phyloP scores from a whole-genome alignment of 2,329 filamentous ascomycete species.

The Cercospora sesami region DNA sequence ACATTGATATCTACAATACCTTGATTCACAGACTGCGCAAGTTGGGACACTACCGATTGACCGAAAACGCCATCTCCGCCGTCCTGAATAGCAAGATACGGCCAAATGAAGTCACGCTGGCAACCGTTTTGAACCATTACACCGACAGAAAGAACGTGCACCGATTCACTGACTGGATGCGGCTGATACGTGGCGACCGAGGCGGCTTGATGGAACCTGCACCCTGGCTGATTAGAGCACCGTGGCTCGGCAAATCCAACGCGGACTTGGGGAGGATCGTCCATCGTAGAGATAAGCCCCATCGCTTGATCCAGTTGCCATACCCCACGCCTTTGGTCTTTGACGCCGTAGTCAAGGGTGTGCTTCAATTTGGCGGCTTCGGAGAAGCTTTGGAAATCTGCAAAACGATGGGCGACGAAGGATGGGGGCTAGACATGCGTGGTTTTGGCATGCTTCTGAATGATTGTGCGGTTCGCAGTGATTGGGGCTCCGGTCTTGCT shows the following conservation, averaged over 20 bases:
- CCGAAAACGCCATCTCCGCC: slow-evolving; percentile 36
- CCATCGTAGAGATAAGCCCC: slow-evolving; percentile 18
- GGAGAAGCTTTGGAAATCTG: slow-evolving; percentile 46
- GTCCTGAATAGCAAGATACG: slow-evolving; percentile 42
- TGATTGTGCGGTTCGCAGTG: slow-evolving; percentile 43
- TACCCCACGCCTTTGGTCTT: slow-evolving; percentile 49
- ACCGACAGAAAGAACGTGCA: slow-evolving; percentile 35
- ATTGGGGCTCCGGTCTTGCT: slow-evolving; percentile 42
- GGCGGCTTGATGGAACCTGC: slow-evolving; percentile 42
- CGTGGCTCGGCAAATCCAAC: slow-evolving; percentile 19
- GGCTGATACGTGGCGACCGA: slow-evolving; percentile 44
- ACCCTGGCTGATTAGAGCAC: slow-evolving; percentile 1
- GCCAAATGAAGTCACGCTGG: slow-evolving; percentile 49
- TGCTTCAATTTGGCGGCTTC: slow-evolving; percentile 49
- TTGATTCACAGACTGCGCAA: slow-evolving; percentile 65
- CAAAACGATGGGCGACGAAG: slow-evolving; percentile 45
- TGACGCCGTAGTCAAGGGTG: slow-evolving; percentile 44
- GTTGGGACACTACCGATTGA: slow-evolving; percentile 29
- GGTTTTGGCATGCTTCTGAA: slow-evolving; percentile 44
- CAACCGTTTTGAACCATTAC: slow-evolving; percentile 45
- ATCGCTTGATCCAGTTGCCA: slow-evolving; percentile 46
- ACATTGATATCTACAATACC: slow-evolving; percentile 69
- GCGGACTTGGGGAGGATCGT: slow-evolving; percentile 35
- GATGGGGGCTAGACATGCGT: slow-evolving; percentile 48
- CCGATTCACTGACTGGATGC: slow-evolving; percentile 44